Percentiles rank a stretch among this genome's conserved stretches.
Evolutionary conservation across 129 eudicot genomes (phyloP).

Genomic region (Gnaphalium uliginosum): DNA sequence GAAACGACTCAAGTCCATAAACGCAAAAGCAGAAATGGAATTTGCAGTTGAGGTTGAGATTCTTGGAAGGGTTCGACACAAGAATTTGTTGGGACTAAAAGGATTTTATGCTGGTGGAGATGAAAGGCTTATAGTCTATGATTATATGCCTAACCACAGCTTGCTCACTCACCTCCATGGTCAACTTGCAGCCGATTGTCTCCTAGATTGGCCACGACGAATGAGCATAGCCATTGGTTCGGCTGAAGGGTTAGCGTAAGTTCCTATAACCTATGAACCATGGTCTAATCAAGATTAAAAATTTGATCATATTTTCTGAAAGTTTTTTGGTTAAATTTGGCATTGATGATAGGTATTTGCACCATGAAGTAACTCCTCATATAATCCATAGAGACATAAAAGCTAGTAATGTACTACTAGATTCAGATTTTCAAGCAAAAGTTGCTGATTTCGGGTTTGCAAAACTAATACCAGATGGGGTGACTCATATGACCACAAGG

Average conservation of each 20-base stretch:
- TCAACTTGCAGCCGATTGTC: conserved; percentile 61
- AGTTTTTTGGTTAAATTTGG: not conserved
- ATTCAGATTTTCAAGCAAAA: conserved; percentile 64
- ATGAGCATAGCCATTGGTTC: conserved; percentile 67
- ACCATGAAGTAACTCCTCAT: conserved; percentile 77
- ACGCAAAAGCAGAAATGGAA: conserved; percentile 84
- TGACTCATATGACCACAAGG: conserved; percentile 70
- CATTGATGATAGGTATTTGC: conserved; percentile 58
- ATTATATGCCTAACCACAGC: conserved; percentile 88
- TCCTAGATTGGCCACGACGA: conserved; percentile 75
- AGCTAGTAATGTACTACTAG: conserved; percentile 76
- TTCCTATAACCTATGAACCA: not conserved
- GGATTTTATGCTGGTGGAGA: conserved; percentile 84
- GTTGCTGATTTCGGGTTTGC: conserved; percentile 95
- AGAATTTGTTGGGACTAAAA: conserved; percentile 61
- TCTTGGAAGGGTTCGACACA: conserved; percentile 75
- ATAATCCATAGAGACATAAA: conserved; percentile 89
- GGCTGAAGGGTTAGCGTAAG: conserved; percentile 80
- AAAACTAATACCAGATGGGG: conserved; percentile 72
- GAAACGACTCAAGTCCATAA: conserved; percentile 72
- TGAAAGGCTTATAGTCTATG: conserved; percentile 85
- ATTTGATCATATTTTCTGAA: not conserved
- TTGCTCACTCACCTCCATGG: conserved; percentile 82
- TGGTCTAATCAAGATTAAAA: not conserved
- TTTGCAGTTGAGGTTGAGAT: conserved; percentile 83